Evolutionary conservation across 352 stramenopile species (phyloP).

Genomic region (Pythium aquatile): DNA sequence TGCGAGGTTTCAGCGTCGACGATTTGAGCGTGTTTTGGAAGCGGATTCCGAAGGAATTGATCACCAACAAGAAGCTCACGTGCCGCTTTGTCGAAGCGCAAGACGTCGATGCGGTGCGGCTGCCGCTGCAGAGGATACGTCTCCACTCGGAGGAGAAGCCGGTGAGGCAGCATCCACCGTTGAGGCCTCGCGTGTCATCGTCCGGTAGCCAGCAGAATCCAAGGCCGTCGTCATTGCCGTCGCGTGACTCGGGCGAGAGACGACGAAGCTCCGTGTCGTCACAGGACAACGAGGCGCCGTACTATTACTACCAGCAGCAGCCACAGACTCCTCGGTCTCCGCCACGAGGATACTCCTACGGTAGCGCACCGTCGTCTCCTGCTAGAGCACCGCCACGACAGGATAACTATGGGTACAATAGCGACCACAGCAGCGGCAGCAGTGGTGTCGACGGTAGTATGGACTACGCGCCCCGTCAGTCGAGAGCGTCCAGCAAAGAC

Average conservation of each 20-base stretch:
- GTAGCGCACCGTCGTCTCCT: conserved; percentile 10
- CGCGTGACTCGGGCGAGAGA: neutral
- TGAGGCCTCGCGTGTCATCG: neutral
- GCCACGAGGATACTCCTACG: neutral
- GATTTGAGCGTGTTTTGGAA: conserved; percentile 53
- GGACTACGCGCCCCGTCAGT: conserved; percentile 1
- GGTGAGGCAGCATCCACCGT: neutral
- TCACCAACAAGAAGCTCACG: conserved; percentile 65
- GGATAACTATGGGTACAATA: conserved; percentile 13
- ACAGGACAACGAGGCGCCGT: neutral
- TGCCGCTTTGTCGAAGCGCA: conserved; percentile 64
- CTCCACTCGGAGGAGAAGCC: conserved; percentile 7
- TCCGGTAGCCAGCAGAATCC: neutral
- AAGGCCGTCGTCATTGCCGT: neutral
- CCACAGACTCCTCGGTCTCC: conserved; percentile 3
- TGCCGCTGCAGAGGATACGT: conserved; percentile 11
- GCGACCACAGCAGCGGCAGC: conserved; percentile 22
- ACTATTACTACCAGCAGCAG: conserved; percentile 4
- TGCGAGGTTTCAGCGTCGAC: conserved; percentile 29
- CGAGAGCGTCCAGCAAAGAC: conserved; percentile 9
- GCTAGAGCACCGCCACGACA: conserved; percentile 15
- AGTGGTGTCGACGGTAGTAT: conserved; percentile 3
- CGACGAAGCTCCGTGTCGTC: neutral
- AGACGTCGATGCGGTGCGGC: conserved; percentile 2
- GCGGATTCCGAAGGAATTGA: conserved; percentile 44